These are phyloP conservation scores for Sextonia rubra DNA, from an alignment of 164 flowering plant species.

Conservation along the genomic window DNA sequence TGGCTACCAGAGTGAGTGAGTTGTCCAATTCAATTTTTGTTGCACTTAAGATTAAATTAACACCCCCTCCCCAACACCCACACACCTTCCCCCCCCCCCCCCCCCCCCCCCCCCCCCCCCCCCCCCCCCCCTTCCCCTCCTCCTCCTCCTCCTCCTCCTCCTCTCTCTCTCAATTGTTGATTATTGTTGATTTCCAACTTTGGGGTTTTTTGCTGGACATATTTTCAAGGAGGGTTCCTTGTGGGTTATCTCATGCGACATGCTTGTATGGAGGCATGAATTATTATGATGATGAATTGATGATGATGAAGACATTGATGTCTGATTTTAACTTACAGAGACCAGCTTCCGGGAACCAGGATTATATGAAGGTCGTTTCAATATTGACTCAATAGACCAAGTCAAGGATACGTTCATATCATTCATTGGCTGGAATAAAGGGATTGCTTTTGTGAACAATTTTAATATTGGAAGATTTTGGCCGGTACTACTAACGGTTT, in stretches of 20 bases:
- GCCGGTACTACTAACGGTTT: conserved; percentile 51
- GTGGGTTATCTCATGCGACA: neutral
- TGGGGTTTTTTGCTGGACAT: neutral
- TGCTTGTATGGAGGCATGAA: neutral
- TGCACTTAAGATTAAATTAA: neutral
- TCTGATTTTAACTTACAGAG: conserved; percentile 29
- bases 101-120: no score
- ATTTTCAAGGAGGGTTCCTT: neutral
- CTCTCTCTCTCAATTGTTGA: no score
- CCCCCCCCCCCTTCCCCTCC: no score
- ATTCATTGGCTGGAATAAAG: conserved; percentile 85
- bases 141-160: no score
- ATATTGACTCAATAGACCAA: conserved; percentile 26
- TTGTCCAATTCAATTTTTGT: neutral
- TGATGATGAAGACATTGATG: neutral
- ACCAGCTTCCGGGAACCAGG: conserved; percentile 39
- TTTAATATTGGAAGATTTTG: conserved; percentile 89
- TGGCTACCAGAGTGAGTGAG: neutral
- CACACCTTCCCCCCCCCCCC: no score
- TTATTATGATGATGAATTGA: conserved; percentile 7
- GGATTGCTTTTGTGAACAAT: conserved; percentile 68
- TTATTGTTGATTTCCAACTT: neutral
- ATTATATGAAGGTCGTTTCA: conserved; percentile 53
- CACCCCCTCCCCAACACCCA: no score
- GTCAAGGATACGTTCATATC: conserved; percentile 69